Percentiles rank a stretch among this genome's conserved stretches.
Conservation (phyloP, 306 rosid genomes). For the Arachis stenosperma region DNA sequence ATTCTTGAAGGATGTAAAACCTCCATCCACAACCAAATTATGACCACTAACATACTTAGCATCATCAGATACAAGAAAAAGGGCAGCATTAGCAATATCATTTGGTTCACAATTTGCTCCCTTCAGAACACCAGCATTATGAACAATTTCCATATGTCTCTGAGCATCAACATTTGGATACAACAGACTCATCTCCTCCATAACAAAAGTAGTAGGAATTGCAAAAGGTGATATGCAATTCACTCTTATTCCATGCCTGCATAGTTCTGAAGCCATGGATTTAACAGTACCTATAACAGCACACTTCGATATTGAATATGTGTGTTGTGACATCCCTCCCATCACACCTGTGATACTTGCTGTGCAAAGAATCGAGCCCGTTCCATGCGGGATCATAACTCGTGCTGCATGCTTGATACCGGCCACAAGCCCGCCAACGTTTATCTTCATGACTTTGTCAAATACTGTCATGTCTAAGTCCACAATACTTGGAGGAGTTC, state of each 20-base stretch:
- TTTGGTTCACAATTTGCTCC: slow-evolving; percentile 71
- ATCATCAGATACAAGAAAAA: slow-evolving; percentile 78
- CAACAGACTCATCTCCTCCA: slow-evolving; percentile 54
- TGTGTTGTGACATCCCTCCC: slow-evolving; percentile 79
- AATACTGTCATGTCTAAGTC: slow-evolving; percentile 63
- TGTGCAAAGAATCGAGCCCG: slow-evolving; percentile 81
- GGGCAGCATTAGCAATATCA: slow-evolving; percentile 85
- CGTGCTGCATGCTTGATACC: slow-evolving; percentile 88
- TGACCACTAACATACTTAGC: slow-evolving; percentile 84
- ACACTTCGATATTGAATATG: slow-evolving; percentile 74
- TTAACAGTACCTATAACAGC: slow-evolving; percentile 78
- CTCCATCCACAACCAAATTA: slow-evolving; percentile 89
- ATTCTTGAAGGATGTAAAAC: slow-evolving; percentile 79
- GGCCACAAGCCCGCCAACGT: slow-evolving; percentile 71
- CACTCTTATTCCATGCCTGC: slow-evolving; percentile 68
- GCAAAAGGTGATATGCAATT: slow-evolving; percentile 82
- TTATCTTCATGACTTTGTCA: slow-evolving; percentile 68
- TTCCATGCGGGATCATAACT: slow-evolving; percentile 71
- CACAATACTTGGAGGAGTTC: slow-evolving; percentile 67
- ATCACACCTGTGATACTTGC: slow-evolving; percentile 77
- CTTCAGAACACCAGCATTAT: slow-evolving; percentile 50
- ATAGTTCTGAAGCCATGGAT: slow-evolving; percentile 66
- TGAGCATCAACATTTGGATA: slow-evolving; percentile 51
- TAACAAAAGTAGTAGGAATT: slow-evolving; percentile 67
- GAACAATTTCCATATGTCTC: slow-evolving; percentile 51